Evolutionary conservation across 306 rosid species (phyloP).

Genomic region (Vigna reflexopilosa): DNA sequence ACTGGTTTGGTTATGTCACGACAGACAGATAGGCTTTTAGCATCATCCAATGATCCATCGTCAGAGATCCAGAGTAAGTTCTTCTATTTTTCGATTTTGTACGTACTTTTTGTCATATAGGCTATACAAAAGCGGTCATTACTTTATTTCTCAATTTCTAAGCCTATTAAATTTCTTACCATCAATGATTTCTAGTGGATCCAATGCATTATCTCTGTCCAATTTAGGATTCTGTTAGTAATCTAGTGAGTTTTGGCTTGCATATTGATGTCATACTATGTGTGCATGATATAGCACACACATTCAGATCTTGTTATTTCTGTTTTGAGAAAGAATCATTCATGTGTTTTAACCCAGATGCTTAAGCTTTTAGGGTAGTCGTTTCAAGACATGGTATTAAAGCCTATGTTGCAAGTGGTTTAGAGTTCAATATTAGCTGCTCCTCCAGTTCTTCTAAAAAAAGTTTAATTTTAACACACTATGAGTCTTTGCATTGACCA

Average conservation of each 20-base stretch:
- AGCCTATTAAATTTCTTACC: background rate
- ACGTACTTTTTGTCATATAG: background rate
- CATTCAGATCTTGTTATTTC: background rate
- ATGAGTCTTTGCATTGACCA: background rate
- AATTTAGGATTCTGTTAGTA: background rate
- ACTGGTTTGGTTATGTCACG: slow-evolving; percentile 56
- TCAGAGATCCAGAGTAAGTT: slow-evolving; percentile 60
- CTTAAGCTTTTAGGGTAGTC: background rate
- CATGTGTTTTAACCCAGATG: background rate
- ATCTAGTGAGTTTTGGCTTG: background rate
- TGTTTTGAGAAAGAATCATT: background rate
- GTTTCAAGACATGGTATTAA: background rate
- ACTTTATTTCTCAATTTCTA: background rate
- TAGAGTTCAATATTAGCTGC: background rate
- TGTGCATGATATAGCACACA: slow-evolving; percentile 9
- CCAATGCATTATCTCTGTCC: background rate
- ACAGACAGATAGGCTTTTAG: slow-evolving; percentile 45
- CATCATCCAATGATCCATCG: slow-evolving; percentile 37
- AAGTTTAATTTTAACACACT: background rate
- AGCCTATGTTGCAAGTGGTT: background rate
- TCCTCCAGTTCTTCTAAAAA: background rate
- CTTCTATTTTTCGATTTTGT: slow-evolving; percentile 9
- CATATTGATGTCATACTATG: background rate
- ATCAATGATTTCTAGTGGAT: slow-evolving; percentile 10
- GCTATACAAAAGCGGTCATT: background rate